Percentiles rank a stretch among this genome's conserved stretches.
Conservation (phyloP, 345 rosid species). For the Citrus australasica region DNA sequence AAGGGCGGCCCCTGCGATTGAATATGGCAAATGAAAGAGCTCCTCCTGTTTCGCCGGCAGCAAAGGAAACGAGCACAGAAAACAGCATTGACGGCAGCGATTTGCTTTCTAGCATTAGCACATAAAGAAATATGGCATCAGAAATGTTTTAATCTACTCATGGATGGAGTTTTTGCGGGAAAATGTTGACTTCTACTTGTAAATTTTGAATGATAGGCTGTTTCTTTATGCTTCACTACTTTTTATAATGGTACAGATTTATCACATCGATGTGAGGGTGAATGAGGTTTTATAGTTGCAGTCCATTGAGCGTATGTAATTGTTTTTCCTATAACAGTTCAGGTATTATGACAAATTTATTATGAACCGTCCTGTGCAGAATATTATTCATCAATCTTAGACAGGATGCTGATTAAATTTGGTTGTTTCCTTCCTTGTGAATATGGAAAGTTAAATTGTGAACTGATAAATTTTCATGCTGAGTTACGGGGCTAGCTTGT, state of each 20-base stretch:
- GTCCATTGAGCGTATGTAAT: neutral
- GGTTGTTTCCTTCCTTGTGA: neutral
- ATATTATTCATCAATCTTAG: neutral
- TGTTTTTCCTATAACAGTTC: neutral
- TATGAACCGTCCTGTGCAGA: neutral
- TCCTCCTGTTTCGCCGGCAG: slow-evolving; percentile 18
- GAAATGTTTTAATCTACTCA: neutral
- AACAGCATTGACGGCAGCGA: slow-evolving; percentile 43
- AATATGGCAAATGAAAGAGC: slow-evolving; percentile 62
- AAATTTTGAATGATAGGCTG: neutral
- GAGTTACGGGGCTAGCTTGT: neutral
- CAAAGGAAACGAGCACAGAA: slow-evolving; percentile 19
- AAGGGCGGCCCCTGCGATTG: slow-evolving; percentile 82
- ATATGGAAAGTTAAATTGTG: neutral
- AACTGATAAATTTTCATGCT: too few species aligned
- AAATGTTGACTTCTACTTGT: neutral
- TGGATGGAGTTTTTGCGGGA: neutral
- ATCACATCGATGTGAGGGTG: neutral
- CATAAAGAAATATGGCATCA: slow-evolving; percentile 20
- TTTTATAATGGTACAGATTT: slow-evolving; percentile 1
- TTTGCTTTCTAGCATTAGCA: slow-evolving; percentile 43
- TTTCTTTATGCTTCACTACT: neutral
- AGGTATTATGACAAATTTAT: neutral
- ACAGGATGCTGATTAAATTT: neutral
- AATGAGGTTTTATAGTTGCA: neutral